phyloP scores from a whole-genome alignment of 495 filamentous ascomycete genomes.

The Xylaria scruposa region DNA sequence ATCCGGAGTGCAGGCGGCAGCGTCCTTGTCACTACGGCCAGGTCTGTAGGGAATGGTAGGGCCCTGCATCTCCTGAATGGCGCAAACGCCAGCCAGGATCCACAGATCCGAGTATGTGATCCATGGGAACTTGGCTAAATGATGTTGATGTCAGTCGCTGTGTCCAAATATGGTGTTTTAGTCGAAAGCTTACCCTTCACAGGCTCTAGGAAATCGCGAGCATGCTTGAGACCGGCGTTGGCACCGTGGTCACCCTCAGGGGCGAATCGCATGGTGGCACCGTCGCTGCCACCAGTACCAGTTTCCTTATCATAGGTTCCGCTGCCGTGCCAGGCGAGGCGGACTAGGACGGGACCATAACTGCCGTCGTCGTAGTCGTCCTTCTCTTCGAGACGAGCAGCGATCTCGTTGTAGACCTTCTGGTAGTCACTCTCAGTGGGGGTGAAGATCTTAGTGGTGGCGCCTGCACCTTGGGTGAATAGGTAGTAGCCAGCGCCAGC shows the following conservation, averaged over 20 bases:
- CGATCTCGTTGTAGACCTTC: constrained; percentile 92
- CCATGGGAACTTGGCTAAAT: constrained; percentile 83
- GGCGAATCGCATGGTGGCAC: constrained; percentile 96
- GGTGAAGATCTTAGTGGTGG: constrained; percentile 64
- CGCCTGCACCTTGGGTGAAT: constrained; percentile 63
- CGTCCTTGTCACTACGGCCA: constrained; percentile 81
- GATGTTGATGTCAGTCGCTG: not conserved
- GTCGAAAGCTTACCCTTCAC: constrained; percentile 68
- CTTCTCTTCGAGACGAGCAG: constrained; percentile 77
- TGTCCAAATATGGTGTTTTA: constrained; percentile 6
- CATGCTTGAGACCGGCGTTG: constrained; percentile 87
- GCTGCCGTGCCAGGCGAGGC: constrained; percentile 86
- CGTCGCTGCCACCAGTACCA: constrained; percentile 91
- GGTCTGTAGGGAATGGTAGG: constrained; percentile 89
- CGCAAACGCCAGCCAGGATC: constrained; percentile 85
- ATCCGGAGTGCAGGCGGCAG: constrained; percentile 90
- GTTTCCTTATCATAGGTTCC: constrained; percentile 91
- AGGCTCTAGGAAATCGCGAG: constrained; percentile 91
- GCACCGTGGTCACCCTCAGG: constrained; percentile 93
- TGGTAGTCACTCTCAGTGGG: constrained; percentile 91
- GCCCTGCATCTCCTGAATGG: constrained; percentile 95
- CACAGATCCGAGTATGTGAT: constrained; percentile 96
- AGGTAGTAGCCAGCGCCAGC: constrained; percentile 75
- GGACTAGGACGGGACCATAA: constrained; percentile 88
- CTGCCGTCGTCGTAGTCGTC: constrained; percentile 97